A percentile compares a stretch with the other conserved stretches of the same genome.
Conservation (phyloP, 306 rosid genomes). For the Ormosia emarginata region DNA sequence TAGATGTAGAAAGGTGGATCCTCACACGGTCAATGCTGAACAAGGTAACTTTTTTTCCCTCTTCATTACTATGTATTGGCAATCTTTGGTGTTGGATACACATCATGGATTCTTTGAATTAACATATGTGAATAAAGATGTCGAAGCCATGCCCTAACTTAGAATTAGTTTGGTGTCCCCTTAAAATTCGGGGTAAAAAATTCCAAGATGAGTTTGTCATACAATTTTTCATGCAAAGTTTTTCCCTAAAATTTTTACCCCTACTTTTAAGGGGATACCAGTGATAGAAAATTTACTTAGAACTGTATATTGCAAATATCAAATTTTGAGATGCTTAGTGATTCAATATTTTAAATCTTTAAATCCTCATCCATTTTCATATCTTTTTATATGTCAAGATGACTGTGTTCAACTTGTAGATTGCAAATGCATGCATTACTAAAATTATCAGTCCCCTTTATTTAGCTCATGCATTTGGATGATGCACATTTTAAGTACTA, state of each 20-base stretch:
- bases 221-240: background rate
- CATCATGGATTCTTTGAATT: background rate
- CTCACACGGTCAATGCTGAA: conserved; percentile 29
- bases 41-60: conserved; percentile 3
- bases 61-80: background rate
- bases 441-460: background rate
- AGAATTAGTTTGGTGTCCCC: background rate
- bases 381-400: background rate
- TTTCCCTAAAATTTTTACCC: background rate
- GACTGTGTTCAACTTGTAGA: background rate
- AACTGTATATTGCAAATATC: background rate
- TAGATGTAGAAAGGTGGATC: conserved; percentile 42
- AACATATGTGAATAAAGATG: background rate
- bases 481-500: background rate
- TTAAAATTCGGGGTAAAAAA: background rate
- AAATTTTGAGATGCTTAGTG: background rate
- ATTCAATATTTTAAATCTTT: background rate
- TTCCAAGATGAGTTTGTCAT: background rate
- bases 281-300: background rate
- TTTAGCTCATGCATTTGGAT: background rate
- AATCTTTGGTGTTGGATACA: background rate
- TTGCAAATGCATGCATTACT: background rate
- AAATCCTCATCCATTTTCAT: background rate
- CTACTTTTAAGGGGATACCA: background rate
- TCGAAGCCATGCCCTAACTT: background rate